phyloP scores from a whole-genome alignment of 768 basidiomycete genomes.

The Tephrocybe sp. region DNA sequence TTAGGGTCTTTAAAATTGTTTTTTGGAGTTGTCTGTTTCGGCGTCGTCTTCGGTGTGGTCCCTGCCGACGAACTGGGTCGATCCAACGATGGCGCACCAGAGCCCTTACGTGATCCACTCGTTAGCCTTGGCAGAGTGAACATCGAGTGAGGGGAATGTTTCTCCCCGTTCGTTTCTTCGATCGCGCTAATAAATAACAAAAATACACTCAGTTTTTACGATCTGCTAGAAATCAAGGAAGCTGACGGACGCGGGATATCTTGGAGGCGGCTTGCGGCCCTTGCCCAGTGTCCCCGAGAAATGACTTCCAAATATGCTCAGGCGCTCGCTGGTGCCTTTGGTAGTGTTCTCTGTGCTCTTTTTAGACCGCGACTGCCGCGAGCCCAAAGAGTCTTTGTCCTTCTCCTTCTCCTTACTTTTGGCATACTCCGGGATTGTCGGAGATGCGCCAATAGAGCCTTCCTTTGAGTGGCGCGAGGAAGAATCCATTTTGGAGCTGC shows the following conservation, averaged over 20 bases:
- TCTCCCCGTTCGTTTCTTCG: slow-evolving; percentile 39
- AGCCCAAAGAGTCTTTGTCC: slow-evolving; percentile 29
- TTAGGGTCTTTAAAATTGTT: slow-evolving; percentile 18
- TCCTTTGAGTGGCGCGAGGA: slow-evolving; percentile 24
- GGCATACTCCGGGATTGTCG: no score
- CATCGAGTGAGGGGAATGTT: slow-evolving; percentile 45
- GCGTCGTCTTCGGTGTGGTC: slow-evolving; percentile 25
- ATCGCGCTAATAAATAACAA: slow-evolving; percentile 25
- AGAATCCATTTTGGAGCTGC: slow-evolving; percentile 24
- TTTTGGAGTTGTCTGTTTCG: slow-evolving; percentile 5
- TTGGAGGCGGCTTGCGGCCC: slow-evolving; percentile 79
- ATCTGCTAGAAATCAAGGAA: slow-evolving; percentile 7
- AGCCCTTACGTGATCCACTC: slow-evolving; percentile 38
- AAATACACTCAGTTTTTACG: background rate
- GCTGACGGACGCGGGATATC: slow-evolving; percentile 57
- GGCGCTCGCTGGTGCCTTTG: slow-evolving; percentile 51
- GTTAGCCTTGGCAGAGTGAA: slow-evolving; percentile 53
- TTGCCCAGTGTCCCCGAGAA: slow-evolving; percentile 64
- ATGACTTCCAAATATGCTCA: slow-evolving; percentile 80
- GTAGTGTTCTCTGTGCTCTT: slow-evolving; percentile 45
- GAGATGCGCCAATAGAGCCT: slow-evolving; percentile 14
- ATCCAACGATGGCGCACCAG: slow-evolving; percentile 34
- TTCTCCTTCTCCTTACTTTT: slow-evolving; percentile 33
- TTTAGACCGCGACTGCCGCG: slow-evolving; percentile 45
- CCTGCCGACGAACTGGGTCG: slow-evolving; percentile 28